Base-by-base conservation (phyloP, 2,329 filamentous ascomycete genomes). In the Claviceps africana region DNA sequence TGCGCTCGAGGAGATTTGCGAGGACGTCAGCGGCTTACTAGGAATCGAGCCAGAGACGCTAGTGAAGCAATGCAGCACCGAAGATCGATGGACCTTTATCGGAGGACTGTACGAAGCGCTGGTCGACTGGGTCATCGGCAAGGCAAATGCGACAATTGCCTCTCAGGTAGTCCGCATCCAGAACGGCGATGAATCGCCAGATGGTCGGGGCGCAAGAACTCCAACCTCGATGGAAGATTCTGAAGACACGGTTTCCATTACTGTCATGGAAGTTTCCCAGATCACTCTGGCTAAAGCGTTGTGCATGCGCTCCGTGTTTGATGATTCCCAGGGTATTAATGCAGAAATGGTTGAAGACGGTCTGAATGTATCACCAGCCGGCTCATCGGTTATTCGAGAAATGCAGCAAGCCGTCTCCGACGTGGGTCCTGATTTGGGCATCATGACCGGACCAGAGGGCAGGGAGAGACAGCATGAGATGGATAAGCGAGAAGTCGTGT, bases 341-440 rank as follows among this genome's bases (percentile, higher is more conserved):
- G 78, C 85, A 0, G 93, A 98, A 71, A 97, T 98, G 90, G 95
- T 91, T 62, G 85, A 91, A 56, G 93, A 98, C 59, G 93, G 93
- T 10, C 79, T 98, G 1, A 78, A 86, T n/a, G 77, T 94, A 2
- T 70, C 77, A 1, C 60, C 83, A 0, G 82, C 82, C 1, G 86
- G 86, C n/a, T 85, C 83, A 53, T 94, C 91, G 0, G 85, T 97
- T 10, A 65, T 91, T 15, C 83, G 86, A 39, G 90, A 96, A 64
- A 94, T 95, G 85, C 81, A 86, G 61, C 82, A 83, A 53, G 88
- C 90, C 1, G 79, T 96, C 5, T 70, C 81, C 1, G 83, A 87
- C 48, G 85, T 83, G 40, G 88, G 83, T 48, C 82, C 84, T 1
- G 88, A 96, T 59, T 73, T 95, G 43, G 88, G 86, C 22, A 83